Base-by-base conservation (phyloP, 495 filamentous ascomycete genomes). In the Daldinia bambusicola region DNA sequence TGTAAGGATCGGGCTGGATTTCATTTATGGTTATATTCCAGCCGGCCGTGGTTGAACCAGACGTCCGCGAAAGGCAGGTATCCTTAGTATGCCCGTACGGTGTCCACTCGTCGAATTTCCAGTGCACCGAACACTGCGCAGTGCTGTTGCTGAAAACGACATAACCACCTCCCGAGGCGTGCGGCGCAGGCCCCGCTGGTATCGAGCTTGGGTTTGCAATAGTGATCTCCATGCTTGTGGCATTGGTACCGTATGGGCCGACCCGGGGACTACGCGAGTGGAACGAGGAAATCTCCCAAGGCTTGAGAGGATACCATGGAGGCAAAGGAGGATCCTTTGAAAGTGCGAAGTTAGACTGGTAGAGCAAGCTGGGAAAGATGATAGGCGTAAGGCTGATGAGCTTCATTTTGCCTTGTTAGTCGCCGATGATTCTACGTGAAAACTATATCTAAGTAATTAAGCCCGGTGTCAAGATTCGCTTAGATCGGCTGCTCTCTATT, bases 221-320 rank as follows among this genome's bases (percentile, higher is more conserved):
- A 20, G 58, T 64, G 30, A 74, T 12, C 7, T 61, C 32, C 4
- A 76, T 51, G 1, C 55, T 43, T 38, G 66, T 73, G 14, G 52
- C 63, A 14, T 75, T 70, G 32, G 70, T 32, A 32, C 59, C 59
- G 56, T 70, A 70, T 4, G 73, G 70, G 7, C 66, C 52, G 6
- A 60, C 26, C 8, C 62, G 55, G 9, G 73, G 73, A 31, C 65
- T 62, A 2, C 52, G 51, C 20, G 55, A 62, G 9, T 43, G 50
- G 10, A 75, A 4, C 0, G 66, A 64, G 10, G 34, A 38, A 41
- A 75, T 51, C 31, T 67, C 38, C 74, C 67, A 75, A 0, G 70
- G 50, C 37, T 68, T 37, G 10, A 75, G 60, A 4, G 74, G 74
- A 45, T 75, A 75, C 74, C 74, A 75, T 8, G 74, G 66, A 8